Percentiles rank a stretch among this genome's conserved stretches.
These are phyloP conservation scores for Adansonia gregorii DNA, from an alignment of 441 rosid species.

Conservation along the genomic window DNA sequence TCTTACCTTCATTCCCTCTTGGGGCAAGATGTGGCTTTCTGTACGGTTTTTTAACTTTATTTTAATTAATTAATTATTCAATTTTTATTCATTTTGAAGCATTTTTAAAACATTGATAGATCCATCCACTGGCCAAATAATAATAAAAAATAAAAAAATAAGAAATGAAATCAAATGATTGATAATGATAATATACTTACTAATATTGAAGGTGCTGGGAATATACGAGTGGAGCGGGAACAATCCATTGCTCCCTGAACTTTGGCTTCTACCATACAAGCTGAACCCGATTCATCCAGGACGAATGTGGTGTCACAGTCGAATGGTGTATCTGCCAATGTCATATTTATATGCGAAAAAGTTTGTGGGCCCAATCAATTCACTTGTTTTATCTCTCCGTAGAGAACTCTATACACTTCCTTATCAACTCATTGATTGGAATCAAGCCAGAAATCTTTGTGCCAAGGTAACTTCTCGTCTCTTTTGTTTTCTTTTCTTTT, in stretches of 20 bases:
- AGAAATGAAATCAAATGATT: too few relatives aligned
- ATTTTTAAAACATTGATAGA: too few relatives aligned
- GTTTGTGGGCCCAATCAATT: constrained; percentile 55
- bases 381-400: constrained; percentile 55
- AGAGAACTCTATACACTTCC: constrained; percentile 57
- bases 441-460: constrained; percentile 52
- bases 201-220: constrained; percentile 55
- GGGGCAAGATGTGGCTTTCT: constrained; percentile 86
- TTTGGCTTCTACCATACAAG: constrained; percentile 73
- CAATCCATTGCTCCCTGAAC: constrained; percentile 73
- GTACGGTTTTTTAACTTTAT: constrained; percentile 30
- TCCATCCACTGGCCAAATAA: too few relatives aligned
- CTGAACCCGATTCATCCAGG: constrained; percentile 69
- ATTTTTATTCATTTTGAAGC: too few relatives aligned
- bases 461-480: constrained; percentile 42
- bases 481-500: not conserved
- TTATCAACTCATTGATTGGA: constrained; percentile 67
- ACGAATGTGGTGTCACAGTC: constrained; percentile 74
- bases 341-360: constrained; percentile 69
- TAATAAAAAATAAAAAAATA: too few relatives aligned
- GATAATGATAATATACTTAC: too few relatives aligned
- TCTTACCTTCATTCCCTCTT: constrained; percentile 56
- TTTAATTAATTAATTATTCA: too few relatives aligned
- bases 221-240: constrained; percentile 78
- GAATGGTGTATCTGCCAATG: constrained; percentile 77